Base-by-base conservation (phyloP, 2,329 filamentous ascomycete genomes). In the Alternaria solani region DNA sequence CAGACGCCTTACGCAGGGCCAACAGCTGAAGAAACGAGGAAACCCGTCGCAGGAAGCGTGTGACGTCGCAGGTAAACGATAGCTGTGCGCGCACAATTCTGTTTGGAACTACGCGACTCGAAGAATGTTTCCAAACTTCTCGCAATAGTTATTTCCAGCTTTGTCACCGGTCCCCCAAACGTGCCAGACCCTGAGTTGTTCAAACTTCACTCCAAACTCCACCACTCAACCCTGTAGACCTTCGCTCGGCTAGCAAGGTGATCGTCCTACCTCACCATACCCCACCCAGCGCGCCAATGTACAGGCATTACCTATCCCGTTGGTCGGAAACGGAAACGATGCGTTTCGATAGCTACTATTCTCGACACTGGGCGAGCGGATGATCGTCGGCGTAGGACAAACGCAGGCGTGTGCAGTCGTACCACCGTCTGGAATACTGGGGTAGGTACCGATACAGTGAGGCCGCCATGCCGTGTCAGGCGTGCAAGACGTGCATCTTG, bases 341-440 rank as follows among this genome's bases (percentile, higher is more conserved):
- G 49, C 54, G 64, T 67, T 67, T 67, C 62, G 62, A 28, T 55
- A 42, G 39, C 51, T 65, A 36, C 64, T 67, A 67, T 65, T 67
- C 38, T 55, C 32, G 30, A 38, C 39, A 7, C 41, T 42, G 34
- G 41, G 47, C 34, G 34, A 43, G 6, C 30, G 54, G 48, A 39
- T 51, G 42, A 59, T 59, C 41, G 26, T 54, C 55, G 54, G 51
- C 23, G 52, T 55, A 26, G 49, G 44, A 63, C 46, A n/a, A 1
- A 46, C 41, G 58, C 54, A 54, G 59, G 56, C 51, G 42, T 39
- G 51, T 36, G 42, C 49, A 55, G 42, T 34, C 23, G 30, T 36
- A 49, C 30, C 8, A 48, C 20, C 23, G 46, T 49, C 38, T 57
- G 51, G 42, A 43, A 53, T 42, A 30, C 18, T 53, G 30, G 39